Evolutionary conservation across 1,284 basidiomycete species (phyloP).

Genomic region (Marasmius fiardii): DNA sequence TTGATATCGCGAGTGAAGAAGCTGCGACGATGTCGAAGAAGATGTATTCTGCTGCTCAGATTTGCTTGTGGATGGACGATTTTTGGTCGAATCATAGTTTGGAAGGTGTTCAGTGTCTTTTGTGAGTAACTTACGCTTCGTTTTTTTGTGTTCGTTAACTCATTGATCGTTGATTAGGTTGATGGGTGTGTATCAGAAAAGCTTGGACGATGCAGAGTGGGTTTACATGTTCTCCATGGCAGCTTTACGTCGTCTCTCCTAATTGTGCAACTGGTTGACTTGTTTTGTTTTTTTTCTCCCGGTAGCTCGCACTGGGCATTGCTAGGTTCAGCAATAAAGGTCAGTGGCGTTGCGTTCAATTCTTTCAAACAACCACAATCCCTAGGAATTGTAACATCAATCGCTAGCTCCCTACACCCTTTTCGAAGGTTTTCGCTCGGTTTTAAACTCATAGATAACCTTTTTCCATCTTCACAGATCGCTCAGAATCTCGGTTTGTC

Average conservation of each 20-base stretch:
- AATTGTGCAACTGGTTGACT: background rate
- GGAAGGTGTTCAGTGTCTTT: conserved; percentile 21
- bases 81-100: conserved; percentile 21
- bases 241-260: background rate
- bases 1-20: conserved; percentile 14
- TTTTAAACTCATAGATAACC: background rate
- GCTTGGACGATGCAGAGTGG: conserved; percentile 23
- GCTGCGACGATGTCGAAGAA: conserved; percentile 16
- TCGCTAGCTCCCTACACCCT: background rate
- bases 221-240: background rate
- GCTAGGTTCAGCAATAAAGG: conserved; percentile 22
- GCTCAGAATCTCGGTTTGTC: conserved; percentile 24
- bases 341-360: background rate
- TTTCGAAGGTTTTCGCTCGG: background rate
- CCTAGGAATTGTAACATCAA: too few species aligned
- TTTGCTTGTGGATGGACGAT: conserved; percentile 20
- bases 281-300: background rate
- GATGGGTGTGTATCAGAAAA: conserved; percentile 24
- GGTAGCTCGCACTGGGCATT: conserved; percentile 20
- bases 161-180: conserved; percentile 10
- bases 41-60: conserved; percentile 22
- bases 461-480: conserved; percentile 13
- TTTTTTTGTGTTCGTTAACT: background rate
- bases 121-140: conserved; percentile 12
- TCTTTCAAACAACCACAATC: background rate